Evolutionary conservation across 1,284 basidiomycete genomes (phyloP).

Genomic region (Gastroboletus turbinatus): DNA sequence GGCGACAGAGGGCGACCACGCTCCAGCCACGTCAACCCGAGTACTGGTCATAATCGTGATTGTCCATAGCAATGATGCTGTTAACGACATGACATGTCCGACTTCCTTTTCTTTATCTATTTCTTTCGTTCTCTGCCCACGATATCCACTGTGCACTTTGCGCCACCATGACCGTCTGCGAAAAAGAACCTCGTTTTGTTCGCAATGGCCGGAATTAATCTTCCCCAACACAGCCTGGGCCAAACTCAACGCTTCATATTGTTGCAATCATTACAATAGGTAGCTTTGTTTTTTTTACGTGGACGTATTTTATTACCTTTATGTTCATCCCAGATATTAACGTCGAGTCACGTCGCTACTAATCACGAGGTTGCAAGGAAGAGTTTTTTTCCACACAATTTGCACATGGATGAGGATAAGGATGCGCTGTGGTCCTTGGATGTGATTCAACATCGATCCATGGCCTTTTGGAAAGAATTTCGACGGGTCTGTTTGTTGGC

Average conservation of each 20-base stretch:
- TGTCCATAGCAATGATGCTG: slow-evolving; percentile 1
- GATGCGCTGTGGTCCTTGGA: background rate
- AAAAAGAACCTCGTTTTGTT: slow-evolving; percentile 9
- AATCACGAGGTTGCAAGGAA: slow-evolving; percentile 22
- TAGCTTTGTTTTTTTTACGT: slow-evolving; percentile 21
- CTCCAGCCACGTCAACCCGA: slow-evolving; percentile 15
- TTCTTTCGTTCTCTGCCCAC: background rate
- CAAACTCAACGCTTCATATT: slow-evolving; percentile 5
- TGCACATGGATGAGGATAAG: slow-evolving; percentile 7
- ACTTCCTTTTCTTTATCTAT: background rate
- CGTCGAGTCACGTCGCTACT: slow-evolving; percentile 13
- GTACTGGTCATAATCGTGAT: slow-evolving; percentile 11
- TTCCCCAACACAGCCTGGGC: background rate
- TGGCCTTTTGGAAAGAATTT: background rate
- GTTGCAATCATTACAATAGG: slow-evolving; percentile 14
- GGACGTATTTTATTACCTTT: slow-evolving; percentile 30
- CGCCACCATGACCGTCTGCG: slow-evolving; percentile 5
- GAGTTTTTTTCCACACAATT: slow-evolving; percentile 9
- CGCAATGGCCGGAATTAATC: slow-evolving; percentile 6
- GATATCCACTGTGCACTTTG: slow-evolving; percentile 1
- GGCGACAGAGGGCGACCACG: slow-evolving; percentile 27
- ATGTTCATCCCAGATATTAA: slow-evolving; percentile 22
- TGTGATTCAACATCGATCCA: background rate
- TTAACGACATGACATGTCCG: background rate
- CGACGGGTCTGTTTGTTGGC: background rate